phyloP scores from a whole-genome alignment of 2,329 filamentous ascomycete genomes.

The Calycina herbarum region DNA sequence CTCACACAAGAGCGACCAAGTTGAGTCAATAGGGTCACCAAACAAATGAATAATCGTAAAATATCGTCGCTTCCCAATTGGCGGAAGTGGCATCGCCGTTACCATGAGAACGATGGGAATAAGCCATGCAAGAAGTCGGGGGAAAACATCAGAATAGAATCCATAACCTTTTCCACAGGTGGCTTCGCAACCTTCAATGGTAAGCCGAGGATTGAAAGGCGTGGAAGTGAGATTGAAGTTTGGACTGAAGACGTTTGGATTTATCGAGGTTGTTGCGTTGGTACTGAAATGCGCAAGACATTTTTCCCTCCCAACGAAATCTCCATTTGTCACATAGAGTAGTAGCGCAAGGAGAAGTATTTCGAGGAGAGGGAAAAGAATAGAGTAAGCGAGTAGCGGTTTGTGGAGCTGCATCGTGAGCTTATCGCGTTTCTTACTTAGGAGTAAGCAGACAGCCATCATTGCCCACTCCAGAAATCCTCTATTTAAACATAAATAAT shows the following conservation, averaged over 20 bases:
- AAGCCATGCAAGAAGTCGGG: not conserved
- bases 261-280: not conserved
- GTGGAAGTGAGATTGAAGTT: not conserved
- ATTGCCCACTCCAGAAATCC: not conserved
- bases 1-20: not conserved
- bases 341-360: not conserved
- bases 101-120: not conserved
- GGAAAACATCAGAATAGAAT: not conserved
- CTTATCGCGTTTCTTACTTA: not conserved
- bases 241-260: not conserved
- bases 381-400: not conserved
- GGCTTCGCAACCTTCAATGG: not conserved
- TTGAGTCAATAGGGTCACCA: not conserved
- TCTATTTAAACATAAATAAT: not conserved
- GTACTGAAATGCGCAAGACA: not conserved
- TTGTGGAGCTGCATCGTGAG: not conserved
- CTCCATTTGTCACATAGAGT: not conserved
- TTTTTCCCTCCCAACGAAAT: not conserved
- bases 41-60: slow-evolving; percentile 1
- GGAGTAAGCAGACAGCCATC: not conserved
- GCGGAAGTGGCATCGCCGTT: not conserved
- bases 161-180: not conserved
- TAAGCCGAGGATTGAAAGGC: not conserved
- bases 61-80: not conserved
- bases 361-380: not conserved